Percentiles rank a stretch among this genome's conserved stretches.
Conservation (phyloP, 495 filamentous ascomycete species). For the Penicillium mononematosum region DNA sequence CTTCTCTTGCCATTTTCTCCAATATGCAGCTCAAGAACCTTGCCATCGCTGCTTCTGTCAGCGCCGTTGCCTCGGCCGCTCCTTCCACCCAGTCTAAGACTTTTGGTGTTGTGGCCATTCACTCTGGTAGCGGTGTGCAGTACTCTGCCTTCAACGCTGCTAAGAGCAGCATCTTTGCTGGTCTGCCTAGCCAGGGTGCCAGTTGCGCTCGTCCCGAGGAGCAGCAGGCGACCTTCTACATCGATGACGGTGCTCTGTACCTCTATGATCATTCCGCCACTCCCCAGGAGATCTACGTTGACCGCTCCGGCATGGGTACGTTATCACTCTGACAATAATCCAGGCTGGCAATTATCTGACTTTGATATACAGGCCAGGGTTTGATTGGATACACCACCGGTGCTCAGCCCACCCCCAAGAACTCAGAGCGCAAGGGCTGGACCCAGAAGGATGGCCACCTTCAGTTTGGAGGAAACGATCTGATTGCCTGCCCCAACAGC, state of each 20-base stretch:
- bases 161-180: slow-evolving; percentile 43
- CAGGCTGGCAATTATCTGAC: slow-evolving; percentile 5
- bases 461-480: slow-evolving; percentile 39
- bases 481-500: slow-evolving; percentile 52
- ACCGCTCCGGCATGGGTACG: slow-evolving; percentile 55
- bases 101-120: slow-evolving; percentile 49
- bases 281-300: slow-evolving; percentile 50
- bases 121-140: slow-evolving; percentile 47
- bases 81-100: slow-evolving; percentile 25
- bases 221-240: slow-evolving; percentile 47
- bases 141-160: slow-evolving; percentile 42
- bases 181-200: slow-evolving; percentile 42
- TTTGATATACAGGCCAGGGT: slow-evolving; percentile 41
- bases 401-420: slow-evolving; percentile 33
- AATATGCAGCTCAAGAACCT: slow-evolving; percentile 35
- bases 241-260: slow-evolving; percentile 45
- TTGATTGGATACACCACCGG: slow-evolving; percentile 50
- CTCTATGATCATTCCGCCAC: slow-evolving; percentile 42
- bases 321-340: background rate
- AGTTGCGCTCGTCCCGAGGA: slow-evolving; percentile 41
- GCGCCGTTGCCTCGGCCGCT: slow-evolving; percentile 25
- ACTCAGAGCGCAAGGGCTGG: slow-evolving; percentile 48
- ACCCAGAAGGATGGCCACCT: slow-evolving; percentile 42
- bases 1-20: background rate
- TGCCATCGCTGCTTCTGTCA: slow-evolving; percentile 25